Percentiles rank a stretch among this genome's conserved stretches.
Evolutionary conservation across 331 rosid genomes (phyloP).

Genomic region (Acacia concinna): DNA sequence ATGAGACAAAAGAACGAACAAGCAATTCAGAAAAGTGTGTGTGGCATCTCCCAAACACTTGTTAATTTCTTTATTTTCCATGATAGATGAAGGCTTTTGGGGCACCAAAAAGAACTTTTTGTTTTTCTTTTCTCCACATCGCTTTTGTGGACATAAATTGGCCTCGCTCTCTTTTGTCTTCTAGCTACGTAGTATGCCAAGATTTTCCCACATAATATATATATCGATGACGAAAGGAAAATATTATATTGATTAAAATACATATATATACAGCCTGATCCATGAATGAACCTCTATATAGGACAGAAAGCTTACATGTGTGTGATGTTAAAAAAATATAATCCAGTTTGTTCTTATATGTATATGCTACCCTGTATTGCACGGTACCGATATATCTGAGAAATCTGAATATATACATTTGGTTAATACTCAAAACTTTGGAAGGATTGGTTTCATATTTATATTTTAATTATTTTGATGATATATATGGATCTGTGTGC

Average conservation of each 20-base stretch:
- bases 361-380: background rate
- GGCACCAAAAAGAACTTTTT: slow-evolving; percentile 30
- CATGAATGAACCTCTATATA: background rate
- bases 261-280: background rate
- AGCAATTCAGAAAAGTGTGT: slow-evolving; percentile 35
- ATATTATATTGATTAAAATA: background rate
- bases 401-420: background rate
- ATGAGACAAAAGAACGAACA: slow-evolving; percentile 56
- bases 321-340: background rate
- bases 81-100: slow-evolving; percentile 39
- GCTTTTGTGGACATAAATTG: slow-evolving; percentile 32
- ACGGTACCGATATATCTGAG: background rate
- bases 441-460: slow-evolving; percentile 10
- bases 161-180: slow-evolving; percentile 43
- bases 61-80: slow-evolving; percentile 36
- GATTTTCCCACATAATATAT: background rate
- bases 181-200: slow-evolving; percentile 23
- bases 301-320: slow-evolving; percentile 12
- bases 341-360: background rate
- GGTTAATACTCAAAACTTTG: background rate
- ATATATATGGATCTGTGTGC: background rate
- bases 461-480: background rate
- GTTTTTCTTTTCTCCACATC: background rate
- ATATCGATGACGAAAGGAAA: background rate
- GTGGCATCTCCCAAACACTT: slow-evolving; percentile 45